These are phyloP conservation scores for Citrus cavaleriei DNA, from an alignment of 345 rosid species.

Conservation along the genomic window DNA sequence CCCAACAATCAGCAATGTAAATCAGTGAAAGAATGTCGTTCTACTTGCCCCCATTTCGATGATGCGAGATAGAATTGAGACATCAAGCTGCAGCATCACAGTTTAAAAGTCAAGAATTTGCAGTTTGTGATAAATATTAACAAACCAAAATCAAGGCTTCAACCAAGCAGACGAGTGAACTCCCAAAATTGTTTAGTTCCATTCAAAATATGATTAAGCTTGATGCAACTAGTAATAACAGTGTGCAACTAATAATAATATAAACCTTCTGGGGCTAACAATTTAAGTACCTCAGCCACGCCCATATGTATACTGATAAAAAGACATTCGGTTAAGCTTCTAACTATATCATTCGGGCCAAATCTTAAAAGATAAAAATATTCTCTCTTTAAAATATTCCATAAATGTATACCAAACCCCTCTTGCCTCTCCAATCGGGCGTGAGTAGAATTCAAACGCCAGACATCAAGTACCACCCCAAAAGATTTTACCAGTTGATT, in stretches of 20 bases:
- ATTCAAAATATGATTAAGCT: background rate
- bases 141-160: background rate
- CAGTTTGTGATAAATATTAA: background rate
- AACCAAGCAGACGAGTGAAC: background rate
- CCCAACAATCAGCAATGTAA: background rate
- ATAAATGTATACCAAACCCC: background rate
- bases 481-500: background rate
- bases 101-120: background rate
- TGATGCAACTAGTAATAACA: background rate
- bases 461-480: background rate
- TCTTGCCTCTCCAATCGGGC: background rate
- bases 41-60: background rate
- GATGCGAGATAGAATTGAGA: background rate
- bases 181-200: background rate
- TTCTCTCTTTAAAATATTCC: background rate
- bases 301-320: too few relatives aligned
- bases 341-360: background rate
- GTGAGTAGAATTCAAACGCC: background rate
- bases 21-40: background rate
- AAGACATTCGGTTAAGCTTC: background rate
- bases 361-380: too few relatives aligned
- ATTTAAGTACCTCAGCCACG: background rate
- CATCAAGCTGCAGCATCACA: slow-evolving; percentile 6
- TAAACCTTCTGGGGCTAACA: background rate
- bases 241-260: background rate